A percentile compares a stretch with the other conserved stretches of the same genome.
Conservation (phyloP, 805 yeast species). For the Wickerhamiella siamensis region DNA sequence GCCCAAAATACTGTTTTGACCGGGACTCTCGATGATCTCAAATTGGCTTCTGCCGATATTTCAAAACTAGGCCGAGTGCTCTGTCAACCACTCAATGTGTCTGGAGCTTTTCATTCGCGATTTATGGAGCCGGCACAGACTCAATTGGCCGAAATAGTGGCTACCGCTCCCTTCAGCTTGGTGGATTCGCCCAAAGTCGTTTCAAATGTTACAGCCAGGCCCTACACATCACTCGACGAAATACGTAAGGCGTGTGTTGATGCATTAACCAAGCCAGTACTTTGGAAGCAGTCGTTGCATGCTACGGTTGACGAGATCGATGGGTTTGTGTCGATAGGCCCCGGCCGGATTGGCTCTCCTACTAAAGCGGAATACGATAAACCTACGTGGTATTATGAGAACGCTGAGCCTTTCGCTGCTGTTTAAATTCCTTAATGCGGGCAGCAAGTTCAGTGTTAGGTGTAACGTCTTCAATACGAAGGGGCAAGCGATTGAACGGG, state of each 20-base stretch:
- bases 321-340: constrained; percentile 18
- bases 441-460: constrained; percentile 59
- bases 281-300: constrained; percentile 20
- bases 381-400: constrained; percentile 3
- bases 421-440: constrained; percentile 45
- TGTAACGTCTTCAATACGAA: constrained; percentile 73
- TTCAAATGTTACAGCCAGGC: constrained; percentile 23
- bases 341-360: constrained; percentile 20
- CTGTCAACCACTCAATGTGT: constrained; percentile 28
- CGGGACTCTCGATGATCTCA: constrained; percentile 26
- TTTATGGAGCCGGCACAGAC: constrained; percentile 28
- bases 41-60: constrained; percentile 19
- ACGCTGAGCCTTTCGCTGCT: not conserved
- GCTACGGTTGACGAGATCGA: constrained; percentile 11
- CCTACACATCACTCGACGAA: constrained; percentile 20
- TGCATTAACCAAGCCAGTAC: constrained; percentile 22
- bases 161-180: constrained; percentile 11
- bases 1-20: constrained; percentile 31
- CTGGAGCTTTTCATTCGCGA: constrained; percentile 38
- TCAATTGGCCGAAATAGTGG: constrained; percentile 20
- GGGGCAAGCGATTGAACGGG: constrained; percentile 90
- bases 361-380: constrained; percentile 8
- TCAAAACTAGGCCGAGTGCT: constrained; percentile 17
- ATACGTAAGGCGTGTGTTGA: constrained; percentile 16
- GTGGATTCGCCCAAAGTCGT: constrained; percentile 15